Conservation (phyloP, 192 early-diverging fungal species). For the Rhizophagus clarus region DNA sequence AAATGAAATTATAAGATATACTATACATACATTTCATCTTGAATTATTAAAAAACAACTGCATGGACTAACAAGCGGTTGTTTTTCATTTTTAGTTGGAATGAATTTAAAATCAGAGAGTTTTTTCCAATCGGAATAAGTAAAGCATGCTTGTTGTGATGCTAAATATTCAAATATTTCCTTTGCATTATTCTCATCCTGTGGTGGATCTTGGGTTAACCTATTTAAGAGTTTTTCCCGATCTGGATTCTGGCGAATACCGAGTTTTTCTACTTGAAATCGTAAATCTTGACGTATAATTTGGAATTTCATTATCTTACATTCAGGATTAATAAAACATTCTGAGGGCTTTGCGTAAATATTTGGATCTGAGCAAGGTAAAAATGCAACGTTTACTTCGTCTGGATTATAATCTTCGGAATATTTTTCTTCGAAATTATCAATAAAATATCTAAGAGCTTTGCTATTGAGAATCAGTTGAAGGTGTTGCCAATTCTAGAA, state of each 20-base stretch:
- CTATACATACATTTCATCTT: background rate
- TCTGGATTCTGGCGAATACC: slow-evolving; percentile 65
- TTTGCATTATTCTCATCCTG: slow-evolving; percentile 46
- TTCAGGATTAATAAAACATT: slow-evolving; percentile 65
- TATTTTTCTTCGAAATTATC: slow-evolving; percentile 68
- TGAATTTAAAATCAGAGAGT: slow-evolving; percentile 56
- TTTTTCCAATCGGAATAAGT: slow-evolving; percentile 50
- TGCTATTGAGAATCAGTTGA: slow-evolving; percentile 25
- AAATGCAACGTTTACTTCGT: slow-evolving; percentile 54
- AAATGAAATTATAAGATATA: too few relatives aligned
- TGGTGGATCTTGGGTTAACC: slow-evolving; percentile 39
- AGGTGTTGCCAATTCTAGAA: slow-evolving; percentile 47
- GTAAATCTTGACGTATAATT: slow-evolving; percentile 59
- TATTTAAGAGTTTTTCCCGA: slow-evolving; percentile 38
- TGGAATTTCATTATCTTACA: slow-evolving; percentile 68
- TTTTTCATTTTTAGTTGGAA: slow-evolving; percentile 50
- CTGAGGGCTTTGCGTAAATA: slow-evolving; percentile 54
- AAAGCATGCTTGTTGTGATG: slow-evolving; percentile 63
- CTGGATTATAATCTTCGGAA: slow-evolving; percentile 45
- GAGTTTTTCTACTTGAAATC: slow-evolving; percentile 56
- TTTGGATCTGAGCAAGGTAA: slow-evolving; percentile 52
- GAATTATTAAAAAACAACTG: too few relatives aligned
- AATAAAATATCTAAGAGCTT: slow-evolving; percentile 72
- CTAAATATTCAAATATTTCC: slow-evolving; percentile 68
- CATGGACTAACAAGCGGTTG: too few relatives aligned